A percentile compares a stretch with the other conserved stretches of the same genome.
Conservation (phyloP, 768 basidiomycete genomes). For the Wakefieldia striispora region DNA sequence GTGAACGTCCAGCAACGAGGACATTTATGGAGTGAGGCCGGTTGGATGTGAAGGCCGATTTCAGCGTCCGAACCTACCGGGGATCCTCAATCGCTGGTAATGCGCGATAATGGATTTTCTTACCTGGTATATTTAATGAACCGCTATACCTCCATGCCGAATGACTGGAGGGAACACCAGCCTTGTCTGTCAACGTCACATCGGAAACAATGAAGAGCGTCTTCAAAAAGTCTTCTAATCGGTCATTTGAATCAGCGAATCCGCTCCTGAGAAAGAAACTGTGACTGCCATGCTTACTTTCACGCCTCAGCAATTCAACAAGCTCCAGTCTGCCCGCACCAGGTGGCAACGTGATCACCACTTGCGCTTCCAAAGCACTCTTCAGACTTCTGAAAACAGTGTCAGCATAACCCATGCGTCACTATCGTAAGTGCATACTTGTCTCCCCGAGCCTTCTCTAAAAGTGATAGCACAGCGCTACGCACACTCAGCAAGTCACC, state of each 20-base stretch:
- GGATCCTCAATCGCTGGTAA: neutral
- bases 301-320: slow-evolving; percentile 46
- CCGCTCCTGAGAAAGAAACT: too few species aligned
- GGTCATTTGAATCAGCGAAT: neutral
- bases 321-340: slow-evolving; percentile 24
- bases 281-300: slow-evolving; percentile 21
- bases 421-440: slow-evolving; percentile 49
- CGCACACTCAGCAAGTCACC: slow-evolving; percentile 57
- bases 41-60: slow-evolving; percentile 54
- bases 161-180: slow-evolving; percentile 37
- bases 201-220: slow-evolving; percentile 83
- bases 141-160: slow-evolving; percentile 51
- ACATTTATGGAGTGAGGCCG: slow-evolving; percentile 68
- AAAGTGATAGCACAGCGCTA: slow-evolving; percentile 54
- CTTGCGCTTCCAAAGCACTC: slow-evolving; percentile 74
- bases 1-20: slow-evolving; percentile 90
- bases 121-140: slow-evolving; percentile 46
- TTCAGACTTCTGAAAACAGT: slow-evolving; percentile 56
- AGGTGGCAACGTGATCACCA: slow-evolving; percentile 59
- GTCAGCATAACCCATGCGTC: slow-evolving; percentile 1
- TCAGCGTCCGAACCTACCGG: slow-evolving; percentile 11
- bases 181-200: slow-evolving; percentile 49
- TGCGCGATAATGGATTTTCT: slow-evolving; percentile 7
- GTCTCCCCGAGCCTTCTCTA: slow-evolving; percentile 74
- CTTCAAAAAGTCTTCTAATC: slow-evolving; percentile 60